Percentiles rank a stretch among this genome's conserved stretches.
These are phyloP conservation scores for Pichia cephalocereana DNA, from an alignment of 805 yeast genomes.

Conservation along the genomic window DNA sequence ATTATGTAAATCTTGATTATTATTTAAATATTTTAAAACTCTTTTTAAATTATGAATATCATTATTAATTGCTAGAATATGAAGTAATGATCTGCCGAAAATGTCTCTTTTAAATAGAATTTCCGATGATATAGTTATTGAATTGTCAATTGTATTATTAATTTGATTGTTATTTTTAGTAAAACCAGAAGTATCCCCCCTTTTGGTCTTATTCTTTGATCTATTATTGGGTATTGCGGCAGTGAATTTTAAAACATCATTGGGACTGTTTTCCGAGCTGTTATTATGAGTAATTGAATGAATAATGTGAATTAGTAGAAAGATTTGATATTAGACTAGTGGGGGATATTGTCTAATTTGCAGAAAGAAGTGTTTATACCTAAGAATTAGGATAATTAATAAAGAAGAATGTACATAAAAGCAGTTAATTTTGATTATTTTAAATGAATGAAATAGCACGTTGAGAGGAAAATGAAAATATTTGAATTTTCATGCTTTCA, in stretches of 20 bases:
- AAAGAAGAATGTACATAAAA: too few relatives aligned
- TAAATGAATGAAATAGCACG: too few relatives aligned
- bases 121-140: not conserved
- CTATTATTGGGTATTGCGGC: conserved; percentile 1
- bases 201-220: not conserved
- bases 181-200: conserved; percentile 9
- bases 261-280: not conserved
- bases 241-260: conserved; percentile 14
- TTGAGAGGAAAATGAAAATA: too few relatives aligned
- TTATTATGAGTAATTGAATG: too few relatives aligned
- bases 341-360: too few relatives aligned
- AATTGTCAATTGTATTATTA: not conserved
- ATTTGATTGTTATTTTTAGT: too few relatives aligned
- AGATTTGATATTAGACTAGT: too few relatives aligned
- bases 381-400: too few relatives aligned
- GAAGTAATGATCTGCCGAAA: conserved; percentile 59
- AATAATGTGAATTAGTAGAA: too few relatives aligned
- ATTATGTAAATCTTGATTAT: conserved; percentile 30
- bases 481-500: too few relatives aligned
- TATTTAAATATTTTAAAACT: conserved; percentile 28
- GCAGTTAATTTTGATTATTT: too few relatives aligned
- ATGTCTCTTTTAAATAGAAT: conserved; percentile 40
- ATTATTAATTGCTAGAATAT: conserved; percentile 42
- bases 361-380: too few relatives aligned
- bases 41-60: conserved; percentile 36